Evolutionary conservation across 2,329 filamentous ascomycete genomes (phyloP).

Genomic region (Raffaelea arxii): DNA sequence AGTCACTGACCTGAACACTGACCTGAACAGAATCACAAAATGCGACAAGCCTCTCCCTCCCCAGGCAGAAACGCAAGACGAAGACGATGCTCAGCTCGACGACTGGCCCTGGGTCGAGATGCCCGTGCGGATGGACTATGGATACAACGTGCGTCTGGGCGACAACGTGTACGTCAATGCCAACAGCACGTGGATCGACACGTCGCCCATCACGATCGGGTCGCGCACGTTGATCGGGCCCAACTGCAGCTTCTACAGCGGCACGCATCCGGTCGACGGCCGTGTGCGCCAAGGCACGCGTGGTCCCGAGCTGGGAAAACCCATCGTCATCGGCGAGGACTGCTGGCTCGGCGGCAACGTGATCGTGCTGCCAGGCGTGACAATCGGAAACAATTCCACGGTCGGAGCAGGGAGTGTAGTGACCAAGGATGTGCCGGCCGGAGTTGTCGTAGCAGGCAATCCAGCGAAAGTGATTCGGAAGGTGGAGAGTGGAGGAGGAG

Average conservation of each 20-base stretch:
- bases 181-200: constrained; percentile 69
- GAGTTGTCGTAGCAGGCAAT: constrained; percentile 55
- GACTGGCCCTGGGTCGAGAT: constrained; percentile 59
- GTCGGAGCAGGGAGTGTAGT: constrained; percentile 78
- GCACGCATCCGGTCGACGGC: constrained; percentile 69
- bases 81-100: constrained; percentile 55
- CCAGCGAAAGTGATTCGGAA: constrained; percentile 49
- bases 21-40: constrained; percentile 53
- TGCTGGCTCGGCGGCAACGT: constrained; percentile 70
- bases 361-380: constrained; percentile 65
- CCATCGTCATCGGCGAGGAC: constrained; percentile 70
- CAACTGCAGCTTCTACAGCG: constrained; percentile 66
- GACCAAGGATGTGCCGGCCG: constrained; percentile 62
- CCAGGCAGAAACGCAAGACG: constrained; percentile 41
- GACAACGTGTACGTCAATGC: constrained; percentile 65
- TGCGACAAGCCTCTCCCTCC: constrained; percentile 57
- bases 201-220: constrained; percentile 64
- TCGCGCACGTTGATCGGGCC: constrained; percentile 70
- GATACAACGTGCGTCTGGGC: constrained; percentile 62
- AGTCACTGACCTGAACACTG: too few species aligned
- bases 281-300: constrained; percentile 60
- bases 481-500: constrained; percentile 16
- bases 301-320: constrained; percentile 65
- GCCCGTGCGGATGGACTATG: constrained; percentile 68
- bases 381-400: constrained; percentile 62